Evolutionary conservation across 2,329 filamentous ascomycete genomes (phyloP).

Genomic region (Fulvia fulva): DNA sequence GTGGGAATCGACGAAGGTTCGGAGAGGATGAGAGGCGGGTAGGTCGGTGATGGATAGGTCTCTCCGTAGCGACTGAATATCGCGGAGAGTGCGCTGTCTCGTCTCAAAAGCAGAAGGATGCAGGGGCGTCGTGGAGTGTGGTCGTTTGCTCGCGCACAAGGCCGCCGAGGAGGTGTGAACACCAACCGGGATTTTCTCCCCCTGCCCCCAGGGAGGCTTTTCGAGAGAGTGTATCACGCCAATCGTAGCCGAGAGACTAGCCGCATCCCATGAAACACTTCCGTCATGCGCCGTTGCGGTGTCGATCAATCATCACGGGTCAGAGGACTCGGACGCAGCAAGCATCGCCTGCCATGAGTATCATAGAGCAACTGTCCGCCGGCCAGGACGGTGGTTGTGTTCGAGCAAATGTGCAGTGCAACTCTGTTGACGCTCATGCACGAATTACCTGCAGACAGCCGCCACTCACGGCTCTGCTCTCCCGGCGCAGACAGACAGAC

Average conservation of each 20-base stretch:
- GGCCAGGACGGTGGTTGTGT: neutral
- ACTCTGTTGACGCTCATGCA: conserved; percentile 4
- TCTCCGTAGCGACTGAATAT: neutral
- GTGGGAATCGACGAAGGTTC: neutral
- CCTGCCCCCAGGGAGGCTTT: neutral
- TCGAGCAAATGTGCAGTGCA: neutral
- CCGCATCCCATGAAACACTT: neutral
- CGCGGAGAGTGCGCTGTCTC: neutral
- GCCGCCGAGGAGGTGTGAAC: neutral
- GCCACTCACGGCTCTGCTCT: neutral
- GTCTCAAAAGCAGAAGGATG: neutral
- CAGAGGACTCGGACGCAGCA: neutral
- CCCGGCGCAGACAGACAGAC: neutral
- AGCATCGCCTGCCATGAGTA: neutral
- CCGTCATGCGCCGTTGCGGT: conserved; percentile 8
- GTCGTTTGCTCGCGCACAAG: neutral
- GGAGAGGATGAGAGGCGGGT: neutral
- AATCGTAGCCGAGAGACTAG: conserved; percentile 6
- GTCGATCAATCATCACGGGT: neutral
- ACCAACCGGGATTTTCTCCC: neutral
- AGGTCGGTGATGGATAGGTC: neutral
- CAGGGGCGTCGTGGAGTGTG: neutral
- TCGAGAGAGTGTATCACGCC: conserved; percentile 4
- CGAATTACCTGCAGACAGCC: neutral
- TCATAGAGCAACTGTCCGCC: neutral